Conservation (phyloP, 257 asterid species). For the Gardenia jasminoides region DNA sequence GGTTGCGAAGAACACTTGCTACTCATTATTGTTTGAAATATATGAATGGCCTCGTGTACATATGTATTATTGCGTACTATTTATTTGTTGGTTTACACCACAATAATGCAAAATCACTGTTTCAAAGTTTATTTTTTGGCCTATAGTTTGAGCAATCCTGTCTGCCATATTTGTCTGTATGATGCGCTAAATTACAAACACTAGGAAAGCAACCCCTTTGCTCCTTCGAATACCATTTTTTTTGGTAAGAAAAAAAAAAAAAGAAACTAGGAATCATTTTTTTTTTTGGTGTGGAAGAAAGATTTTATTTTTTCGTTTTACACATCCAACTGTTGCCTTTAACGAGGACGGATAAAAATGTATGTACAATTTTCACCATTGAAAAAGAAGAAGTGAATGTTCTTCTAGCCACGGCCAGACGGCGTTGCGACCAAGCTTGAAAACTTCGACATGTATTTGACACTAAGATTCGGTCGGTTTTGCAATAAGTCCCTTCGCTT, state of each 20-base stretch:
- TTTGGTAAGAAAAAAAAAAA: no score
- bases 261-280: no score
- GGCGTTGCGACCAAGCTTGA: no score
- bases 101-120: slow-evolving; percentile 11
- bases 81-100: slow-evolving; percentile 3
- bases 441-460: not conserved
- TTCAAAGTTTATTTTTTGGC: slow-evolving; percentile 23
- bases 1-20: slow-evolving; percentile 2
- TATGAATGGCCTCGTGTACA: not conserved
- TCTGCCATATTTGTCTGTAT: slow-evolving; percentile 12
- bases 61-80: not conserved
- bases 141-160: slow-evolving; percentile 17
- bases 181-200: slow-evolving; percentile 1
- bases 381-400: no score
- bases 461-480: not conserved
- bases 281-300: no score
- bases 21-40: not conserved
- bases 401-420: no score
- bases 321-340: no score
- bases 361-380: no score
- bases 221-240: no score
- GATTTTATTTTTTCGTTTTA: no score
- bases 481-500: not conserved
- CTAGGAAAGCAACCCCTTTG: slow-evolving; percentile 6
- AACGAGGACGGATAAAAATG: no score